Evolutionary conservation across 352 stramenopile genomes (phyloP), one percentile per base, ranked within the genome.

Genomic region (Pythium grandisporangium): DNA sequence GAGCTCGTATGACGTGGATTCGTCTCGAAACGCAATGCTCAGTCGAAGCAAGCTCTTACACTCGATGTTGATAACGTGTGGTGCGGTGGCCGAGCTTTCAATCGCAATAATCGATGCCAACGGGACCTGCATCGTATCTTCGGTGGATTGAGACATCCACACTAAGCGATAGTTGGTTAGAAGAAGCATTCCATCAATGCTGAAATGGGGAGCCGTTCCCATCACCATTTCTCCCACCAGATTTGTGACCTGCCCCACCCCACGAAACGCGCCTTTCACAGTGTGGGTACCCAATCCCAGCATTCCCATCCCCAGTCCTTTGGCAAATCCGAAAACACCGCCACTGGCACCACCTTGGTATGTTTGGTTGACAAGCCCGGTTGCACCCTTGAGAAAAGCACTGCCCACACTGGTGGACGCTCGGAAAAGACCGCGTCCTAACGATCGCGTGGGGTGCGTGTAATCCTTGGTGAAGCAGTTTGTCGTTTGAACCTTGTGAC

Each of bases 141-240:
- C 68, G 0, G 72, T 81, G 48, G 62, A 86, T 42, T 79, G 61
- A 4, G 81, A 84, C 50, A 81, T 68, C 81, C 81, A 94, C 36
- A 94, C 89, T 6, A 94, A 63, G 19, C 81, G 78, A 35, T 88
- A 90, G 49, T 91, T 94, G 10, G 78, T 94, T 6, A 92, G 53
- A 41, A 90, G 51, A 17, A 94, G 50, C 36, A 64, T 78, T 0
- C 81, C 81, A 40, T 94, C 78, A 48, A 94, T 89, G 27, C 76
- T 92, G 56, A 92, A 94, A 45, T 94, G 81, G 14, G 74, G 77
- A 12, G 80, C 81, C 30, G 73, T 77, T 14, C 81, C 81, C 32
- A 92, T 55, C 14, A 92, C 77, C 76, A 92, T 90, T 36, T 94
- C 81, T 1, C 81, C 81, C 2, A 94, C 81, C 12, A 90, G 61